Evolutionary conservation across 169 alveolate species (phyloP), one percentile per base, ranked within the genome.

Genomic region (Ichthyophthirius multifiliis): DNA sequence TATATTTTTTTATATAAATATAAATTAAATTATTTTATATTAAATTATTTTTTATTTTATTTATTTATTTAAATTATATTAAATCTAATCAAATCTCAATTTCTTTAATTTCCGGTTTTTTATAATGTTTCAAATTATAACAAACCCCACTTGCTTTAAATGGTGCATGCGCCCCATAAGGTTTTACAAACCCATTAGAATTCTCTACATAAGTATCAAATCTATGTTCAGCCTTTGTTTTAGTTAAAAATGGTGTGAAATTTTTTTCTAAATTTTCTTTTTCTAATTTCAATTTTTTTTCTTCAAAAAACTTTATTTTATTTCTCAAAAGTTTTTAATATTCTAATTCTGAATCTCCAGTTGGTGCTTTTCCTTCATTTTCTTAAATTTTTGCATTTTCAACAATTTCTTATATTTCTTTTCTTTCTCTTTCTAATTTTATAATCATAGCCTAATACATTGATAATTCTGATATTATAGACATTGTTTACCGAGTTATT

Each of bases 401-500:
- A 39, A 87, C 78, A 6, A 83, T 78, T 34, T 83, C 77, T 83
- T 92, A 95, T 47, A 87, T 77, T 48, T 90, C 93, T 27, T 94
- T 95, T 76, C 89, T 92, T 74, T 93, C 95, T 75, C 89, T 65
- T 83, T 90, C 75, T 41, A 94, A 83, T 79, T 92, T 92, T 23
- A 92, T 81, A 2, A 94, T 92, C 30, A 91, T 90, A 5, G 95
- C 95, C 67, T 94, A 85, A 84, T 89, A 94, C 96, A 94, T 94
- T 39, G 96, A 92, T 39, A 94, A 80, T 55, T 94, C 97, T n/a
- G 95, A 89, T n/a, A 93, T 94, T 9, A 95, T 92, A 35, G 97
- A 96, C 78, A 94, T 89, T 94, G 91, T 94, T 82, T 91, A 88
- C 37, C 96, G 76, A 1, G 96, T 91, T 2, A 94, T 63, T 16